A percentile compares a stretch with the other conserved stretches of the same genome.
Conservation (phyloP, 148 eudicot species). For the Tetragonia tetragonoides region DNA sequence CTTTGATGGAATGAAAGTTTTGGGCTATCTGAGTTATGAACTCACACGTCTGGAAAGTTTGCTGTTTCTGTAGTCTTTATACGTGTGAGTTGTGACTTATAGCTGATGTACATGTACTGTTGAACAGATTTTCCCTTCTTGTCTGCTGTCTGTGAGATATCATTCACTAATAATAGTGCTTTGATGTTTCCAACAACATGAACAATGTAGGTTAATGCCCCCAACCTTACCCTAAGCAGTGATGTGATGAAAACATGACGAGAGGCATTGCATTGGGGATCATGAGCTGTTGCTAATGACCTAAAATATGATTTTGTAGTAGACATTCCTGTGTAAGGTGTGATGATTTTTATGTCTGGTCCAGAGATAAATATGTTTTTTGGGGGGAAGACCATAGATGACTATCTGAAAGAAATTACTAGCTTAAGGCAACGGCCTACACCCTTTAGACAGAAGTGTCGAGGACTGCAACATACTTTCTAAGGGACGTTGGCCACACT, state of each 20-base stretch:
- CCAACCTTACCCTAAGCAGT: too few relatives aligned
- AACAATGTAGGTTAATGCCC: too few relatives aligned
- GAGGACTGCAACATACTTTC: too few relatives aligned
- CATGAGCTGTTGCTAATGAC: background rate
- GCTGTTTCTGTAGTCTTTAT: background rate
- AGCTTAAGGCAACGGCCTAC: too few relatives aligned
- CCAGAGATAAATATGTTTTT: too few relatives aligned
- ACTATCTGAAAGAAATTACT: too few relatives aligned
- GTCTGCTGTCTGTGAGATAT: background rate
- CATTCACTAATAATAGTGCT: background rate
- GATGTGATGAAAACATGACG: background rate
- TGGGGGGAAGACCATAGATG: too few relatives aligned
- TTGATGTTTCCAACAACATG: background rate
- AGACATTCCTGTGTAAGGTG: background rate
- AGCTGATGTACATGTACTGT: background rate
- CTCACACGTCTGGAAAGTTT: background rate
- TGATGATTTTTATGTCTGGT: too few relatives aligned
- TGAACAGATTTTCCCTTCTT: background rate
- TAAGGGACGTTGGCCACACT: too few relatives aligned
- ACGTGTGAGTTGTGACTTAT: background rate
- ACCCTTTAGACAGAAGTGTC: too few relatives aligned
- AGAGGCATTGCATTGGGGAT: background rate
- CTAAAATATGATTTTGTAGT: too few relatives aligned
- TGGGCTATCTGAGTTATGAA: background rate
- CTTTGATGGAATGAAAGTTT: slow-evolving; percentile 12